Evolutionary conservation across 169 alveolate genomes (phyloP).

Genomic region (Cryptosporidium meleagridis): DNA sequence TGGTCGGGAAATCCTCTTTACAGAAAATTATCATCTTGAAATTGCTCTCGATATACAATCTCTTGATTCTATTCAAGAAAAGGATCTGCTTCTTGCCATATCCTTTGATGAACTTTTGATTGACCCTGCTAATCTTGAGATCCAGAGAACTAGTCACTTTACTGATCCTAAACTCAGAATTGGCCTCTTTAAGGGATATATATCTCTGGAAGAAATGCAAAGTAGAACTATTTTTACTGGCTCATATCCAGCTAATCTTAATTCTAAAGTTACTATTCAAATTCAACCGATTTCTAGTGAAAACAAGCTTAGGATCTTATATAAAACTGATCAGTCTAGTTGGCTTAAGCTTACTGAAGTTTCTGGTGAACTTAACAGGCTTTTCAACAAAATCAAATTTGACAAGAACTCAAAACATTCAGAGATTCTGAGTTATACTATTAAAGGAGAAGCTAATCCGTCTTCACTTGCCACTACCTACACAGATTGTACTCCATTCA

Average conservation of each 20-base stretch:
- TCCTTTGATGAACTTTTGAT: conserved; percentile 30
- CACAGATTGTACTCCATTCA: conserved; percentile 28
- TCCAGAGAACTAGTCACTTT: neutral
- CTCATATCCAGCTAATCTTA: neutral
- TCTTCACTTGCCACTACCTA: neutral
- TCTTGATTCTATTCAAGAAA: neutral
- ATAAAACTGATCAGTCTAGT: neutral
- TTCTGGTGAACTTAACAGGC: neutral
- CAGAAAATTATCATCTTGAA: conserved; percentile 35
- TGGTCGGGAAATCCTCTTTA: neutral
- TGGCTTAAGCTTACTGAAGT: conserved; percentile 18
- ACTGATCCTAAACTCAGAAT: conserved; percentile 23
- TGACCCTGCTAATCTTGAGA: conserved; percentile 1
- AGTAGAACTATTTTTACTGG: conserved; percentile 21
- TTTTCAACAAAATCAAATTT: conserved; percentile 29
- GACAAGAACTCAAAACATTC: neutral
- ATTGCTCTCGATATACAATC: neutral
- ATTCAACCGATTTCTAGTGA: neutral
- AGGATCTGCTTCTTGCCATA: conserved; percentile 9
- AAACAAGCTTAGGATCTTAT: neutral
- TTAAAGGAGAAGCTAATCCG: neutral
- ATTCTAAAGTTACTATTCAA: conserved; percentile 19
- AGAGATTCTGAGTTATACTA: neutral
- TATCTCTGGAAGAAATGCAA: conserved; percentile 43
- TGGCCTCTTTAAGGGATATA: conserved; percentile 13